These are phyloP conservation scores for Penicillium crustosum DNA, from an alignment of 2,329 filamentous ascomycete species.

Conservation along the genomic window DNA sequence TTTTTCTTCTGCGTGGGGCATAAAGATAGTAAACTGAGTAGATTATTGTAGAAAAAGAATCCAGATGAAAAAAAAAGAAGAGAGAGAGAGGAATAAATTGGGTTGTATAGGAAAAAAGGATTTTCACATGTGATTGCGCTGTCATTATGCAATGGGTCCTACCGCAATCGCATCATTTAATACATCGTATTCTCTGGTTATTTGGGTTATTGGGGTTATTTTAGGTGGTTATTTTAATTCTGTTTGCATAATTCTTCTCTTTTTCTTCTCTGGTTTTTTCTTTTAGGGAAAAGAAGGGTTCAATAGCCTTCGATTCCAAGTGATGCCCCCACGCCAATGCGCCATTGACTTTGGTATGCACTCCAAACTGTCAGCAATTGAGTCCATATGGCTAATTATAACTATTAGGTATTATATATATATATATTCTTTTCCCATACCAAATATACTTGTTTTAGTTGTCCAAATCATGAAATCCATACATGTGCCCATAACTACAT, in stretches of 20 bases:
- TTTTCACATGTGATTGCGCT: conserved; percentile 30
- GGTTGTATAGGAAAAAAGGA: conserved; percentile 11
- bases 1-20: conserved; percentile 50
- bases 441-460: background rate
- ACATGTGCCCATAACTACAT: background rate
- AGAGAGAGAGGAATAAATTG: conserved; percentile 2
- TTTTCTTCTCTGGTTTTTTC: background rate
- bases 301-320: background rate
- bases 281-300: background rate
- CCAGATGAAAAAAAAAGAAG: background rate
- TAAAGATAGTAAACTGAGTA: conserved; percentile 23
- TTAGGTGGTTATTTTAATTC: background rate
- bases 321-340: background rate
- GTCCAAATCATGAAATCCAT: background rate
- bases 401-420: background rate
- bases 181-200: conserved; percentile 9
- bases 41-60: background rate
- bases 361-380: background rate
- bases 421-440: background rate
- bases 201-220: background rate
- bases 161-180: conserved; percentile 19
- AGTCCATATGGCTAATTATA: background rate
- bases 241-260: conserved; percentile 4
- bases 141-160: conserved; percentile 23
- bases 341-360: conserved; percentile 3